Base-by-base conservation (phyloP, 768 basidiomycete genomes). In the Boletus fagicola region DNA sequence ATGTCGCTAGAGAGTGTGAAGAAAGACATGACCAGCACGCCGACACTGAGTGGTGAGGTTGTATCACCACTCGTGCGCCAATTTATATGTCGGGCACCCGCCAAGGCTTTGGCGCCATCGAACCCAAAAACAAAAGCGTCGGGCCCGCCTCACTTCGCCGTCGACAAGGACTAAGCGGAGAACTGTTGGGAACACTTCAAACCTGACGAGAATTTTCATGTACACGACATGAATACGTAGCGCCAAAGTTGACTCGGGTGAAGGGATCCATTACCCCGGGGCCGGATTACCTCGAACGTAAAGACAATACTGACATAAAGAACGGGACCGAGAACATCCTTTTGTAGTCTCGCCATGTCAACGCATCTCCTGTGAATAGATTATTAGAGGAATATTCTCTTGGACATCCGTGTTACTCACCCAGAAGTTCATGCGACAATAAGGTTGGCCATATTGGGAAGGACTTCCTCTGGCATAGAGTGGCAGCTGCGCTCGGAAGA, bases 21-120 rank as follows among this genome's bases (percentile, higher is more conserved):
- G 65, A 72, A 56, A 49, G 72, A 64, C 71, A 72, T 72, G 72
- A 64, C 72, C 63, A 67, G 72, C 72, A 72, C 72, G 67, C 66
- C 65, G 63, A 64, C 55, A 59, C 62, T 61, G 47, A 61, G 49
- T 61, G 57, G 56, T 65, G 54, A 62, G 55, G 33, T 51, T 40
- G 50, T 53, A 40, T 53, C 49, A 43, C 51, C 44, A 51, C 49
- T 39, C 43, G 42, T 42, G 49, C 31, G 47, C 30, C 39, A 62
- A 65, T 72, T 74, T 72, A 72, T 72, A 72, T 45, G 65, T 69
- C 68, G 62, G 58, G 62, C 54, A 49, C 50, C 56, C 51, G 59
- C 57, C 62, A 62, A 60, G 59, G 64, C 11, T 53, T 43, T 64
- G 66, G 60, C 61, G 56, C 61, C 63, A 59, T 66, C 39, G 60